Evolutionary conservation across 2,329 filamentous ascomycete genomes (phyloP), one percentile per base, ranked within the genome.

Genomic region (Rasamsonia emersonii): DNA sequence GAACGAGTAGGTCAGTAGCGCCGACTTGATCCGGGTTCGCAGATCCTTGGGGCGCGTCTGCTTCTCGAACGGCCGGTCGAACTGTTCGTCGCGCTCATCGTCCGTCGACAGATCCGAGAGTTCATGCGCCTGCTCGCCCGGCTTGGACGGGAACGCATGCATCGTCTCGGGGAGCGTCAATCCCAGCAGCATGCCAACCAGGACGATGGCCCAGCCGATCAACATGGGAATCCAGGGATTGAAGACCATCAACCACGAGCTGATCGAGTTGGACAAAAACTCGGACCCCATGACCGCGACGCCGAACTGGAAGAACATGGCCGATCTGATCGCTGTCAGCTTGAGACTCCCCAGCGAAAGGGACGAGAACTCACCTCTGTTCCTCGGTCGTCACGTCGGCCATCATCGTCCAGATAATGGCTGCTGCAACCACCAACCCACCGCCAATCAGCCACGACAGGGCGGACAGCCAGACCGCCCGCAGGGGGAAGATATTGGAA

Each of bases 361-460:
- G 2, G 9, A 13, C 30, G 18, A 44, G 54, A 13, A 32, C 40
- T 20, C 26, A 54, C 59, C 66, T 56, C 45, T 64, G 58, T 13
- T 62, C 58, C 3, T 65, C 57, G 1, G 59, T 64, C 5, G 60
- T 62, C n/a, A 71, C 59, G 42, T 71, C 68, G 1, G 66, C 56
- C 41, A 70, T 56, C 62, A 71, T 68, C 5, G 67, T 70, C 46
- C 65, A 58, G 34, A 64, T 57, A 19, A 70, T 58, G 2, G 67
- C 63, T 38, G 61, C 54, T 2, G 62, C 55, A 3, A 70, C 65
- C 9, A 67, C 60, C 5, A 61, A 54, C 0, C 67, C 67, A 21
- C 67, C 68, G 3, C 65, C 65, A 16, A 70, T 49, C 18, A 69
- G 33, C 44, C 58, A 62, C 18, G 65, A 59, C 16, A 60, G 44